Evolutionary conservation across 306 rosid genomes (phyloP).

Genomic region (Spatholobus suberectus): DNA sequence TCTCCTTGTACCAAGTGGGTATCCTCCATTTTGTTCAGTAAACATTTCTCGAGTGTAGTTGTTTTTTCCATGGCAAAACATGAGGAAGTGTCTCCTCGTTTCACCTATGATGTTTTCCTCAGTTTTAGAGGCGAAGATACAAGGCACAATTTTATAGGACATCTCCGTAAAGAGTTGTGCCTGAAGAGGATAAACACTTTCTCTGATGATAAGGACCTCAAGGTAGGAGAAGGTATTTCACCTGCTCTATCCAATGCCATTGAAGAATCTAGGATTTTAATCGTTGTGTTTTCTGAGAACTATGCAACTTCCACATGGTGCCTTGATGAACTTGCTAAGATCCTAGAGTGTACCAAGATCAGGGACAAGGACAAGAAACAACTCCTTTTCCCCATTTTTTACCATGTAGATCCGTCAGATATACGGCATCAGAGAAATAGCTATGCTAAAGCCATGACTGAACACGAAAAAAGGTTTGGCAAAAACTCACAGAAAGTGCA

Average conservation of each 20-base stretch:
- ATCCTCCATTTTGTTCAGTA: too few relatives aligned
- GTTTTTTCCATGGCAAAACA: not conserved
- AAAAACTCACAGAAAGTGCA: not conserved
- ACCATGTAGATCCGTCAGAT: slow-evolving; percentile 26
- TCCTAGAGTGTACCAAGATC: not conserved
- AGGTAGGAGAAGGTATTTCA: not conserved
- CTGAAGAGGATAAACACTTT: not conserved
- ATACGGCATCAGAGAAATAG: not conserved
- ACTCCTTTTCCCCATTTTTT: slow-evolving; percentile 1
- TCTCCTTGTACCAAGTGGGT: too few relatives aligned
- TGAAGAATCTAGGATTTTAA: not conserved
- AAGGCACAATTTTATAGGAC: not conserved
- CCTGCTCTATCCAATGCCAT: not conserved
- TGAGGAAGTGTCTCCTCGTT: not conserved
- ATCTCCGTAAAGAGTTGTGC: not conserved
- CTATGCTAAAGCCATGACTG: not conserved
- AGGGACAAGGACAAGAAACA: not conserved
- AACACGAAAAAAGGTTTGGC: not conserved
- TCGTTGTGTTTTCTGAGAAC: slow-evolving; percentile 12
- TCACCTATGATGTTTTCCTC: not conserved
- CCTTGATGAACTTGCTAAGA: slow-evolving; percentile 21
- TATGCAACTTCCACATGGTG: slow-evolving; percentile 31
- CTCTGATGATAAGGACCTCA: not conserved
- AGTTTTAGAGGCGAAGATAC: slow-evolving; percentile 25
- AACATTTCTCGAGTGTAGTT: too few relatives aligned